Evolutionary conservation across 805 yeast species (phyloP).

Genomic region (Kluyveromyces aestuarii): DNA sequence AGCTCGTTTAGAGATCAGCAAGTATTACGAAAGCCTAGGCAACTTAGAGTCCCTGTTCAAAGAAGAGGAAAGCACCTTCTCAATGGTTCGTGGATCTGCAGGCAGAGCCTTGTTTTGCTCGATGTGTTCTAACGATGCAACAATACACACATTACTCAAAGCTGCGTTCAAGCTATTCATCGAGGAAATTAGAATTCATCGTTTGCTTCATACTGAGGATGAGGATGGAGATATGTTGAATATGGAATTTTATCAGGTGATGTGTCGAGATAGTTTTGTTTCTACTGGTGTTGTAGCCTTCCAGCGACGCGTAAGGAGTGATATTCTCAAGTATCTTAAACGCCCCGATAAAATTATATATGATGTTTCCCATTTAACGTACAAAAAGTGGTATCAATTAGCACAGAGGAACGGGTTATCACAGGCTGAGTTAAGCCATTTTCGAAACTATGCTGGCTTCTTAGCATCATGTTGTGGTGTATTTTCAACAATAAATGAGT

Average conservation of each 20-base stretch:
- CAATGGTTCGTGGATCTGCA: conserved; percentile 30
- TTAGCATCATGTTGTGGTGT: conserved; percentile 64
- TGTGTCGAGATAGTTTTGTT: conserved; percentile 45
- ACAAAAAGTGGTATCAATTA: conserved; percentile 26
- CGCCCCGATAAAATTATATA: conserved; percentile 20
- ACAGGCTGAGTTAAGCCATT: conserved; percentile 35
- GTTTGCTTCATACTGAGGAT: conserved; percentile 1
- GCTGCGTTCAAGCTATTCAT: conserved; percentile 29
- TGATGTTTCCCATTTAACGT: conserved; percentile 29
- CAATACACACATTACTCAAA: conserved; percentile 40
- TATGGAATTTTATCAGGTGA: conserved; percentile 31
- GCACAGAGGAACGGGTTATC: conserved; percentile 14
- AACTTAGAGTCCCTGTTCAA: conserved; percentile 14
- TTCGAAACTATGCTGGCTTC: conserved; percentile 64
- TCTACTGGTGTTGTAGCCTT: conserved; percentile 67
- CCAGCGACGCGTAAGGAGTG: conserved; percentile 53
- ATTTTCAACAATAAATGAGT: conserved; percentile 32
- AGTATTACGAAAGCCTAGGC: conserved; percentile 18
- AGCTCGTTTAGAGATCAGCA: conserved; percentile 26
- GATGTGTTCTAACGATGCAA: conserved; percentile 42
- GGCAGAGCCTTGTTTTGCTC: conserved; percentile 46
- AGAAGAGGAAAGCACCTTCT: conserved; percentile 25
- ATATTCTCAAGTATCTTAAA: conserved; percentile 19
- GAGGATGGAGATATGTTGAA: conserved; percentile 19
- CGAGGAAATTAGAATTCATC: conserved; percentile 2